Evolutionary conservation across 306 rosid species (phyloP), one percentile per base, ranked within the genome.

Genomic region (Cucumis sativus): DNA sequence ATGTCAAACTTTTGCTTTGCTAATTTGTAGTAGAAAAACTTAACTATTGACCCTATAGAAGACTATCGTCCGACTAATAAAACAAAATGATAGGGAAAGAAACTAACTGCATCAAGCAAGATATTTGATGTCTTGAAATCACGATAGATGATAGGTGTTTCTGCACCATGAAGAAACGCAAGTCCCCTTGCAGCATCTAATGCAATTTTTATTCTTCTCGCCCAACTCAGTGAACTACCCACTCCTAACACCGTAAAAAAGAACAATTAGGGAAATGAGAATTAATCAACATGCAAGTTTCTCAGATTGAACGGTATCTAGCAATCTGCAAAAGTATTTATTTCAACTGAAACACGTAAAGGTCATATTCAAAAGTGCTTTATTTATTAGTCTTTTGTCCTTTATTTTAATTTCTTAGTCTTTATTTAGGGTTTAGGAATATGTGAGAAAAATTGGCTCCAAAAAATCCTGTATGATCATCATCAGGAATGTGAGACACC

Each of bases 71-170:
- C 43, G 39, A 45, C 57, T 10, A 70, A 70, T 45, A 25, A 72
- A 75, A 58, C 78, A 35, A 52, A 25, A 75, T 13, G 66, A 56
- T 17, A 35, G 64, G 6, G 54, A 81, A 85, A 80, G 78, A 15
- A 83, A 89, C 99, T 80, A 80, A 95, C 99, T 84, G 58, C 85
- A 78, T 92, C 99, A 79, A 95, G 85, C 89, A 95, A 88, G 81
- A 95, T 87, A 79, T 95, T 95, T 76, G 99, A 95, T 30, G 99
- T 87, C 96, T 95, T 95, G 88, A 95, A 95, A 87, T 95, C 99
- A 16, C 99, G 99, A 84, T 95, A 95, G 83, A 92, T 95, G 80
- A 87, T 91, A 37, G 97, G 91, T 71, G 97, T 87, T 82, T 92
- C 96, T 47, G 97, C 93, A 56, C 91, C 96, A 81, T 95, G 99